Conservation (phyloP, 306 rosid species). For the Vicia sativa region DNA sequence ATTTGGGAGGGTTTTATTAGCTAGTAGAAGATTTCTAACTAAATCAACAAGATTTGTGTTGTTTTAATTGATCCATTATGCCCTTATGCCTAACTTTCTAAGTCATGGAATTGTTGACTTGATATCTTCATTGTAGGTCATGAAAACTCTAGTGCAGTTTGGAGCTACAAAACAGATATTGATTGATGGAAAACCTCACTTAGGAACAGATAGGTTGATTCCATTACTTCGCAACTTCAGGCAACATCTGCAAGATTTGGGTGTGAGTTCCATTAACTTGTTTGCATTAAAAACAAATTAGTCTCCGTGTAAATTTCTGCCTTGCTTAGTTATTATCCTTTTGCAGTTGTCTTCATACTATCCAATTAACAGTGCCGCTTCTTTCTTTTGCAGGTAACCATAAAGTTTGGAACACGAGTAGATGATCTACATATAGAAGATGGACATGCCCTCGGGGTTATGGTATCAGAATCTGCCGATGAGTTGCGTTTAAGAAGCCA, state of each 20-base stretch:
- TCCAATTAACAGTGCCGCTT: conserved; percentile 26
- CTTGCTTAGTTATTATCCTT: conserved; percentile 6
- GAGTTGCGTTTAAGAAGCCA: conserved; percentile 52
- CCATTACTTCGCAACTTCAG: conserved; percentile 93
- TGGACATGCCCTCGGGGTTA: conserved; percentile 65
- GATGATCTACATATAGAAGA: conserved; percentile 75
- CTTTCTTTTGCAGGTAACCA: conserved; percentile 62
- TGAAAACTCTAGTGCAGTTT: conserved; percentile 89
- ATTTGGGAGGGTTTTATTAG: conserved; percentile 24
- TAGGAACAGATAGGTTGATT: conserved; percentile 94
- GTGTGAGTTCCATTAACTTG: conserved; percentile 64
- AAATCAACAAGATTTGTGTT: conserved; percentile 9
- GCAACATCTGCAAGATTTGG: conserved; percentile 73
- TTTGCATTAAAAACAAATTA: conserved; percentile 34
- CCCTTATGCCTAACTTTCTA: conserved; percentile 21
- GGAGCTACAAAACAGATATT: conserved; percentile 90
- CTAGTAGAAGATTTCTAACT: conserved; percentile 9
- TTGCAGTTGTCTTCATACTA: conserved; percentile 33
- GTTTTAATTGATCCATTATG: neutral
- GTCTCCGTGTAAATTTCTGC: conserved; percentile 15
- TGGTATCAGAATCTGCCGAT: conserved; percentile 72
- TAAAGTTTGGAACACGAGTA: conserved; percentile 89
- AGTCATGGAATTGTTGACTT: conserved; percentile 29
- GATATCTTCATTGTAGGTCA: conserved; percentile 61
- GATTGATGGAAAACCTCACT: conserved; percentile 89